These are phyloP conservation scores for Debaryomycetaceae sp. DNA, from an alignment of 1,139 yeast species.

Conservation along the genomic window DNA sequence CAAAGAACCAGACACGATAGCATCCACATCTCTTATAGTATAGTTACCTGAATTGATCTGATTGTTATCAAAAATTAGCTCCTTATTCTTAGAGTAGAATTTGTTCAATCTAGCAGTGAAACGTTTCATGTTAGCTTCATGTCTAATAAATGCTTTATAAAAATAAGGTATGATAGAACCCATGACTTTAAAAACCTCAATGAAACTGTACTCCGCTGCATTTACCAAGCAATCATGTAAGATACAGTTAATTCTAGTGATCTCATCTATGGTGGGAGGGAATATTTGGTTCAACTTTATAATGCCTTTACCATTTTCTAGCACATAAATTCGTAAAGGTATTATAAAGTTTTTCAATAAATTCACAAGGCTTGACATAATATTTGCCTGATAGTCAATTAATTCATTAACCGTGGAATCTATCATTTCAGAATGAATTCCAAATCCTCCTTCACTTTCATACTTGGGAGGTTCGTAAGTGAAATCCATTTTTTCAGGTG, in stretches of 20 bases:
- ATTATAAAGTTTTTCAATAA: constrained; percentile 75
- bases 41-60: constrained; percentile 35
- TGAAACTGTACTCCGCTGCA: constrained; percentile 65
- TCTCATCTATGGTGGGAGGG: constrained; percentile 94
- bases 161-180: constrained; percentile 83
- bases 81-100: constrained; percentile 44
- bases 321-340: constrained; percentile 69
- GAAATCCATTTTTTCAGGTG: constrained; percentile 80
- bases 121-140: constrained; percentile 66
- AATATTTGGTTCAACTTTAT: constrained; percentile 70
- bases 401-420: constrained; percentile 64
- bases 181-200: constrained; percentile 75
- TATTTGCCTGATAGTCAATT: constrained; percentile 65
- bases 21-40: constrained; percentile 60
- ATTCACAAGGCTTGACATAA: constrained; percentile 66
- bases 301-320: constrained; percentile 54
- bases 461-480: constrained; percentile 53
- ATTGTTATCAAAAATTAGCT: constrained; percentile 34
- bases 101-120: constrained; percentile 43
- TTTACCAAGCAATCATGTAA: constrained; percentile 69
- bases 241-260: constrained; percentile 82
- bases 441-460: constrained; percentile 12
- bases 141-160: constrained; percentile 88
- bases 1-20: constrained; percentile 65
- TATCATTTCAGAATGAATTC: constrained; percentile 15